These are phyloP conservation scores for Hura crepitans DNA, from an alignment of 441 rosid genomes.

Conservation along the genomic window DNA sequence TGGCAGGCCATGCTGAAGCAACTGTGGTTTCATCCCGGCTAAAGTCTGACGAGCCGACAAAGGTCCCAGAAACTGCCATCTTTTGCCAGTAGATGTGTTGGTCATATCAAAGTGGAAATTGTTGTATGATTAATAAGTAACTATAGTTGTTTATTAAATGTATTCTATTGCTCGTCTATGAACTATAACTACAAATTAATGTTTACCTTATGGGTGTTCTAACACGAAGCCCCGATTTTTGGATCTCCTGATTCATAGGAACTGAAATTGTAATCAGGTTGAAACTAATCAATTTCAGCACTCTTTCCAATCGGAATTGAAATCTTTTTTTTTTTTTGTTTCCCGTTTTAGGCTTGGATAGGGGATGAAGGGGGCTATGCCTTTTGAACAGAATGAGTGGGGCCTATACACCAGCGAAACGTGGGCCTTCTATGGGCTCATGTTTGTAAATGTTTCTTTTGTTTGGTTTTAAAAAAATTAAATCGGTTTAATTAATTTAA, in stretches of 20 bases:
- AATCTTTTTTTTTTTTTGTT: not conserved
- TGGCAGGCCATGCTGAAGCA: not conserved
- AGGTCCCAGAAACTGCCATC: conserved; percentile 26
- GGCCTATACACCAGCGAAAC: too few species aligned
- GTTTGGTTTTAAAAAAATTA: too few species aligned
- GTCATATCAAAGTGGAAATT: conserved; percentile 7
- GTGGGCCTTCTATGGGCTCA: too few species aligned
- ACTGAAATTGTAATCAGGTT: not conserved
- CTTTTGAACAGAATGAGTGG: too few species aligned
- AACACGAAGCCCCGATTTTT: not conserved
- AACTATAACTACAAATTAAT: not conserved
- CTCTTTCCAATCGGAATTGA: not conserved
- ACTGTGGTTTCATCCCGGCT: not conserved
- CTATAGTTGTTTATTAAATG: conserved; percentile 19
- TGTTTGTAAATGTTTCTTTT: too few species aligned
- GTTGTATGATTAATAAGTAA: conserved; percentile 21
- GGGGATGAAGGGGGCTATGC: too few species aligned
- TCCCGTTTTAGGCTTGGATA: too few species aligned
- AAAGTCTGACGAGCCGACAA: conserved; percentile 19
- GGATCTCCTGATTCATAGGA: not conserved
- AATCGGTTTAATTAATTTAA: too few species aligned
- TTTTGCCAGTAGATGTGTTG: conserved; percentile 27
- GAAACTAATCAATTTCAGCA: not conserved
- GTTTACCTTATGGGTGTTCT: not conserved
- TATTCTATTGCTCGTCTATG: not conserved